Base-by-base conservation (phyloP, 1,284 basidiomycete species). In the Puccinia novopanici region DNA sequence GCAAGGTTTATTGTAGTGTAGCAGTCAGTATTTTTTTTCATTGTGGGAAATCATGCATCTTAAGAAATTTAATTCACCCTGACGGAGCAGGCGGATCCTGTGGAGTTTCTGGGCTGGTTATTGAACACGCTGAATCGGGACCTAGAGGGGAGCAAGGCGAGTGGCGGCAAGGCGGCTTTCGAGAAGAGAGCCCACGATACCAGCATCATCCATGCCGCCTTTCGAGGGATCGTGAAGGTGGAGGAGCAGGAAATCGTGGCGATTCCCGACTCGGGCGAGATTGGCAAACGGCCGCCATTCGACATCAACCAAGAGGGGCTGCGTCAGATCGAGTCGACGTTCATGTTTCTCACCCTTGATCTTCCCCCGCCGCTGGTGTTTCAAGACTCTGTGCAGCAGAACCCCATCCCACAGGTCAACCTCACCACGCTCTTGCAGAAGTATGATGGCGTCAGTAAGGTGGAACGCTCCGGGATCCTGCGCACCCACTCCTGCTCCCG, bases 341-440 rank as follows among this genome's bases (percentile, higher is more conserved):
- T 98, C 88, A 89, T 99, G 76, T 95, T 98, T 86, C 89, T 99
- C 54, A 93, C 95, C 0, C 90, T 99, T 67, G 97, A 99, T 87
- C 89, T 99, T 19, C 97, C 97, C 0, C 92, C 96, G 0, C 94
- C 95, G 24, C 97, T 97, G 1, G 88, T 99, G 59, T 98, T 99
- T 87, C 96, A 98, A 87, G 95, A 98, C 85, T 87, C 91, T 22
- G 90, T 95, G 68, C 93, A 96, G 87, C 97, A 98, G 87, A 98
- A 98, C 85, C 98, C 98, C 86, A 97, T 99, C 82, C 97, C 97
- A 24, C 97, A 99, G 89, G 93, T 98, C 65, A 92, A 92, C 68
- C 91, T 99, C 81, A 91, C 94, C 70, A 90, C 92, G 19, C 91
- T 99, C 13, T 89, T 99, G n/a, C 90, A 92, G 63, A 99, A 99